A percentile compares a stretch with the other conserved stretches of the same genome.
These are phyloP conservation scores for Juncus effusus DNA, from an alignment of 176 grass and related monocot species.

Conservation along the genomic window DNA sequence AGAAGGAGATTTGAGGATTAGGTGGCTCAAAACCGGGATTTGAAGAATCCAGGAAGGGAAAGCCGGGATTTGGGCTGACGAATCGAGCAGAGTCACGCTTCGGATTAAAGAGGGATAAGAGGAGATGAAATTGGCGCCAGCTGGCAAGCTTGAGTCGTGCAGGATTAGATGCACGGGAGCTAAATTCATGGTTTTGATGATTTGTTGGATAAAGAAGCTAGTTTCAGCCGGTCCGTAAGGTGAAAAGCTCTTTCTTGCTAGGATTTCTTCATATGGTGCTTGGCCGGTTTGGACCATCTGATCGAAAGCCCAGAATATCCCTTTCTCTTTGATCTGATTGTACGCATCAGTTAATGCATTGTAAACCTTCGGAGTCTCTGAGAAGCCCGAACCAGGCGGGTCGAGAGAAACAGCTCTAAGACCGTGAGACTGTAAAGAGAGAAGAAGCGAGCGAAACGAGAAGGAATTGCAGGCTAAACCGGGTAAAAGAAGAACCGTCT, in stretches of 20 bases:
- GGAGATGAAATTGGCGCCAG: conserved; percentile 44
- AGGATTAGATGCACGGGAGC: conserved; percentile 62
- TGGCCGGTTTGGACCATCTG: conserved; percentile 64
- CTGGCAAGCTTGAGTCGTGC: conserved; percentile 56
- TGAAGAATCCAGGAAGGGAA: conserved; percentile 63
- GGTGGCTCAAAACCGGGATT: conserved; percentile 41
- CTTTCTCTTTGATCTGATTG: conserved; percentile 49
- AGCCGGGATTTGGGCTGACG: conserved; percentile 39
- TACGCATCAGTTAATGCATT: conserved; percentile 32
- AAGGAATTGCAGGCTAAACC: conserved; percentile 58
- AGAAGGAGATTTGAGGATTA: conserved; percentile 48
- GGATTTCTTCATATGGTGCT: conserved; percentile 50
- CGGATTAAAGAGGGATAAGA: conserved; percentile 32
- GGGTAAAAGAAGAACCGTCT: conserved; percentile 46
- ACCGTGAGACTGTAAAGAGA: conserved; percentile 30
- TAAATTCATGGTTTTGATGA: conserved; percentile 44
- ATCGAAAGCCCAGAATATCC: conserved; percentile 81
- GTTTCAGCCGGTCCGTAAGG: conserved; percentile 37
- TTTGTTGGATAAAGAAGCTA: conserved; percentile 31
- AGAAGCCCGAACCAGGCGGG: conserved; percentile 60
- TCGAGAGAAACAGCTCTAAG: conserved; percentile 40
- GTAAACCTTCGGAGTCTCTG: conserved; percentile 12
- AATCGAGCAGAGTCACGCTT: conserved; percentile 65
- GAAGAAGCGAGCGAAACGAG: conserved; percentile 57
- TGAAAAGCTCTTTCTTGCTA: conserved; percentile 11